phyloP scores from a whole-genome alignment of 1,284 basidiomycete genomes.

The Neolentinus lepideus region DNA sequence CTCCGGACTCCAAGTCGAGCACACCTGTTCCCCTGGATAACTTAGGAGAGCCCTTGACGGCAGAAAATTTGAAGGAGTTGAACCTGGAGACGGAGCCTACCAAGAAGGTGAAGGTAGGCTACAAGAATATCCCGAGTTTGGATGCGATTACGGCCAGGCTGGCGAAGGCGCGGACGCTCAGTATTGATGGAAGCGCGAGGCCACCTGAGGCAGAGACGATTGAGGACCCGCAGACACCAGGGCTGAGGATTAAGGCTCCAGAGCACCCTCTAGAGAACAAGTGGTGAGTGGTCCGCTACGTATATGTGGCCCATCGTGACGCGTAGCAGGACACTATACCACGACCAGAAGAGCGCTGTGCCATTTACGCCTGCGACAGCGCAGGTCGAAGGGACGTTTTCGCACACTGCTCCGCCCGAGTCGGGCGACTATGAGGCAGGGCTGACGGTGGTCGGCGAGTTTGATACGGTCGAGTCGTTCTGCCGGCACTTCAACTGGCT shows the following conservation, averaged over 20 bases:
- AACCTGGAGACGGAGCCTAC: conserved; percentile 16
- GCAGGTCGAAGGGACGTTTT: conserved; percentile 20
- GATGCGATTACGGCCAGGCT: conserved; percentile 75
- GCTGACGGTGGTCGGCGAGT: conserved; percentile 71
- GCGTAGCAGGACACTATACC: conserved; percentile 71
- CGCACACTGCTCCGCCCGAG: conserved; percentile 31
- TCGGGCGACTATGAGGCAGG: conserved; percentile 72
- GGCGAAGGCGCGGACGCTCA: conserved; percentile 58
- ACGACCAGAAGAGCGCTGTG: conserved; percentile 75
- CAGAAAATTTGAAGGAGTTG: conserved; percentile 33
- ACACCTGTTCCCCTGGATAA: conserved; percentile 32
- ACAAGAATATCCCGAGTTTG: conserved; percentile 80
- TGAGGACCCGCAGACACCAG: conserved; percentile 75
- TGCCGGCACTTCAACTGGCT: conserved; percentile 95
- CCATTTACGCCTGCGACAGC: conserved; percentile 41
- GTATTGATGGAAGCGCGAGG: conserved; percentile 62
- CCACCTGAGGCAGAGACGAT: conserved; percentile 71
- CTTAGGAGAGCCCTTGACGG: conserved; percentile 47
- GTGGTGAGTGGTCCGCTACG: conserved; percentile 49
- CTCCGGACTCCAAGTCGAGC: conserved; percentile 36
- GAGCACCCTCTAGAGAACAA: conserved; percentile 80
- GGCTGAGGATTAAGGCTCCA: conserved; percentile 61
- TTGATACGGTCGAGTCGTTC: conserved; percentile 85
- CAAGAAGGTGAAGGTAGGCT: conserved; percentile 50
- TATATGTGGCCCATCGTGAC: background rate